Evolutionary conservation across 768 basidiomycete genomes (phyloP), one percentile per base, ranked within the genome.

Genomic region (Panus rudis): DNA sequence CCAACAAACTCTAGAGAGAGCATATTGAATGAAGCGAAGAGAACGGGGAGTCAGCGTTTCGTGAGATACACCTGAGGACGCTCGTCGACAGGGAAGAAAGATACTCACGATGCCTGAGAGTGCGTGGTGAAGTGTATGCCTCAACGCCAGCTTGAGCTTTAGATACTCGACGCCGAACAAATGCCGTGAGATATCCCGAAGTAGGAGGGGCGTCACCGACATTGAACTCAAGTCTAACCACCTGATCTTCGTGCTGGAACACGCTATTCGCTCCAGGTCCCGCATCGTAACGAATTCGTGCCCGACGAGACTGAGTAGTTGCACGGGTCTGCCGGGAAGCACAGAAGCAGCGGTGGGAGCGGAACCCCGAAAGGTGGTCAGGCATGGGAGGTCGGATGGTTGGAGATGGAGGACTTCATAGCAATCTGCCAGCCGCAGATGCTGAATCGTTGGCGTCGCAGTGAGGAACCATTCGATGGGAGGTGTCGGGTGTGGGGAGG

Each of bases 91-190:
- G 7, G 7, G 21, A 17, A 31, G 37, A 24, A 17, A 34, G 24
- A 39, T 10, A 59, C 81, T 77, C 63, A 81, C 81, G 61, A 81
- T 78, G 39, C 79, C 81, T 19, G 75, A 72, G 45, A 81, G 67
- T 19, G 78, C 68, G 53, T 73, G 78, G 51, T 81, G 80, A 22
- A 83, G 67, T 6, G 80, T 81, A 53, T 83, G 79, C 27, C 80
- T 65, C 25, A 83, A 63, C 16, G 81, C 79, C 34, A 81, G 72
- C 51, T 69, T 69, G 30, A 82, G 67, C 45, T 69, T 70, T 53
- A 82, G 65, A 31, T 59, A 63, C 54, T 77, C 70, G 33, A 84
- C 56, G 37, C 64, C 63, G 37, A 68, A 62, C 37, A 82, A 65
- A 56, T 73, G 66, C 14, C 61, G 64, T 35, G 79, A 73, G 53